A percentile compares a stretch with the other conserved stretches of the same genome.
Evolutionary conservation across 2,329 filamentous ascomycete species (phyloP).

Genomic region (Penicillium thymicola): DNA sequence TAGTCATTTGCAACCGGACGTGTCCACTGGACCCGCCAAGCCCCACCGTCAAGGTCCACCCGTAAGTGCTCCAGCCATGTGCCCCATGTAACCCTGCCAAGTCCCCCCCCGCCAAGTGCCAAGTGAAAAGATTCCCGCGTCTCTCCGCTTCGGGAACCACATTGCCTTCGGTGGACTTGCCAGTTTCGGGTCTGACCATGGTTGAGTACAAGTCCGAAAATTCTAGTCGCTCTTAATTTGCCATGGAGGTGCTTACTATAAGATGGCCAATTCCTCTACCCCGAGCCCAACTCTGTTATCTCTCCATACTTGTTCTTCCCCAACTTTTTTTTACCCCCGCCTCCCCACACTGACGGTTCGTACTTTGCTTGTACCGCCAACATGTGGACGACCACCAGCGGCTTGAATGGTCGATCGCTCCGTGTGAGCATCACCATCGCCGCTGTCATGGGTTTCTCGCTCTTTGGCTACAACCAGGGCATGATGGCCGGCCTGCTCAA

Average conservation of each 20-base stretch:
- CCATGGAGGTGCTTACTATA: constrained; percentile 9
- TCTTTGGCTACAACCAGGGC: constrained; percentile 33
- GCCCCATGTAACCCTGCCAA: neutral
- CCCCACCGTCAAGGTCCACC: neutral
- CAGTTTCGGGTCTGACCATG: neutral
- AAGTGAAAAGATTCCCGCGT: neutral
- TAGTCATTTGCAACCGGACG: neutral
- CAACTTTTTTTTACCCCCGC: neutral
- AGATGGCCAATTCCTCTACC: neutral
- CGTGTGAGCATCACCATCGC: constrained; percentile 22
- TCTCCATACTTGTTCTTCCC: neutral
- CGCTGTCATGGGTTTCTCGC: constrained; percentile 47
- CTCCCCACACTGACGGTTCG: constrained; percentile 4
- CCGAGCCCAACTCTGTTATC: neutral
- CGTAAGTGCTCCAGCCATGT: neutral
- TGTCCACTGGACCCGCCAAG: neutral
- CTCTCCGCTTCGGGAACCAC: constrained; percentile 1
- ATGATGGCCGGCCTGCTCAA: constrained; percentile 22
- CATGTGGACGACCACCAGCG: constrained; percentile 24
- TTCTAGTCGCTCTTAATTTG: neutral
- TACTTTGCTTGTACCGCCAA: constrained; percentile 10
- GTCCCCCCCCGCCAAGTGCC: neutral
- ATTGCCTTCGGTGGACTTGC: constrained; percentile 11
- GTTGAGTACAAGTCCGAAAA: neutral
- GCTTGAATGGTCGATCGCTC: constrained; percentile 18